Evolutionary conservation across 2,329 filamentous ascomycete genomes (phyloP).

Genomic region (Raffaelea deltoideospora): DNA sequence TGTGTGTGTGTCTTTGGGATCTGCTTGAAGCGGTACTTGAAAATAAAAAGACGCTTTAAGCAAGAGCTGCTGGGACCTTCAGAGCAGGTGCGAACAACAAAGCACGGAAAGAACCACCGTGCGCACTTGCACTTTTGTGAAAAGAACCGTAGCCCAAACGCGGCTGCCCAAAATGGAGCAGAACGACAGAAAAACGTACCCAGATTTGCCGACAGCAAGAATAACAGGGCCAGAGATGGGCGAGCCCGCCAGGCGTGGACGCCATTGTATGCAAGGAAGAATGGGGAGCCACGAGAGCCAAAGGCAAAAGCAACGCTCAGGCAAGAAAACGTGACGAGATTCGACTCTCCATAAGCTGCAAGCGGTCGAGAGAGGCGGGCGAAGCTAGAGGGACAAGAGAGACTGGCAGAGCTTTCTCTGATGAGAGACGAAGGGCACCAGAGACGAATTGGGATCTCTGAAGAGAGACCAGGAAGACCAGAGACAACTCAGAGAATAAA

Average conservation of each 20-base stretch:
- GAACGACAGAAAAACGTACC: conserved; percentile 11
- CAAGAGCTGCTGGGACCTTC: not conserved
- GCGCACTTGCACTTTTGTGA: not conserved
- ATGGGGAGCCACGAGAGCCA: not conserved
- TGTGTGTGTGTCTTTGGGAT: too few relatives aligned
- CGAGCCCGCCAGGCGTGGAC: conserved; percentile 4
- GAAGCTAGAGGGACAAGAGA: too few relatives aligned
- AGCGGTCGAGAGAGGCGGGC: too few relatives aligned
- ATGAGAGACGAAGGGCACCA: too few relatives aligned
- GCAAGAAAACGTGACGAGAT: too few relatives aligned
- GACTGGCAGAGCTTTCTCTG: too few relatives aligned
- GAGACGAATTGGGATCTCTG: too few relatives aligned
- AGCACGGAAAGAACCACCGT: not conserved
- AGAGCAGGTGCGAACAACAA: not conserved
- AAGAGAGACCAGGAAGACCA: too few relatives aligned
- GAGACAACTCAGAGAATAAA: too few relatives aligned
- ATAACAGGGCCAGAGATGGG: conserved; percentile 15
- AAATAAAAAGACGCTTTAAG: not conserved
- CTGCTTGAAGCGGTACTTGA: too few relatives aligned
- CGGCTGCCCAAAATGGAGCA: not conserved
- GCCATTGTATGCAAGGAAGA: not conserved
- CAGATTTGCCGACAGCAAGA: conserved; percentile 17
- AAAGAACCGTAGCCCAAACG: not conserved
- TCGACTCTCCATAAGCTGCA: too few relatives aligned
- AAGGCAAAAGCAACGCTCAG: not conserved